Evolutionary conservation across 768 basidiomycete genomes (phyloP).

Genomic region (Flagelloscypha sp.): DNA sequence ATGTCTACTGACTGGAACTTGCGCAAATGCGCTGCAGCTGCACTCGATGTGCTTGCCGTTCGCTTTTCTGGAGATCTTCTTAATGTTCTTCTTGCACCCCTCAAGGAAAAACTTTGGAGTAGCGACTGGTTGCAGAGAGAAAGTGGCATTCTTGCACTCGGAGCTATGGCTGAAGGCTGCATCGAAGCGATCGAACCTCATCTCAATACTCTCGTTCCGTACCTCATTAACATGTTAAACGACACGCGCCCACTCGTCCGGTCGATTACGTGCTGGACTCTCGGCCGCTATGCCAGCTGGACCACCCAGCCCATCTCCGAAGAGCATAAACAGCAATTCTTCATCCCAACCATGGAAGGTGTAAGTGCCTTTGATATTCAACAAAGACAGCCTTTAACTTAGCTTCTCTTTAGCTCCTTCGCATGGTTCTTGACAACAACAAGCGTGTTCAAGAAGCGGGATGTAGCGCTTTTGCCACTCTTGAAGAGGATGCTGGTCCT

Average conservation of each 20-base stretch:
- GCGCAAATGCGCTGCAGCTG: conserved; percentile 95
- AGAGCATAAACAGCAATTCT: conserved; percentile 84
- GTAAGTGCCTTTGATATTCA: conserved; percentile 41
- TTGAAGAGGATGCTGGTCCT: conserved; percentile 92
- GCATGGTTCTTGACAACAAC: conserved; percentile 97
- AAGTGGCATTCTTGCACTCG: conserved; percentile 90
- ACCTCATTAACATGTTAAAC: conserved; percentile 81
- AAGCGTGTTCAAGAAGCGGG: conserved; percentile 99
- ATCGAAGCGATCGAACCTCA: conserved; percentile 95
- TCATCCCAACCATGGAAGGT: conserved; percentile 97
- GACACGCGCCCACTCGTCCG: conserved; percentile 94
- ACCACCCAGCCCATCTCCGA: conserved; percentile 78
- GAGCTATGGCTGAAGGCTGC: conserved; percentile 98
- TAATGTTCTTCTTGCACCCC: conserved; percentile 76
- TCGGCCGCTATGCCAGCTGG: conserved; percentile 99
- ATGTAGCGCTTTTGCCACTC: conserved; percentile 95
- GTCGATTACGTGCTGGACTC: conserved; percentile 98
- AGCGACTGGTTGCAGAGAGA: conserved; percentile 90
- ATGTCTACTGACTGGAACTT: conserved; percentile 98
- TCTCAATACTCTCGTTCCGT: conserved; percentile 86
- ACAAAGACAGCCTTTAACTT: conserved; percentile 2
- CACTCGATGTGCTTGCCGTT: conserved; percentile 92
- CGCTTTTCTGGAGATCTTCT: conserved; percentile 86
- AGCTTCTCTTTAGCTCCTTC: conserved; percentile 61
- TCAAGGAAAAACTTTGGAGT: conserved; percentile 93